Evolutionary conservation across 2,329 filamentous ascomycete species (phyloP), one percentile per base, ranked within the genome.

Genomic region (Fusarium neocosmosporiellum): DNA sequence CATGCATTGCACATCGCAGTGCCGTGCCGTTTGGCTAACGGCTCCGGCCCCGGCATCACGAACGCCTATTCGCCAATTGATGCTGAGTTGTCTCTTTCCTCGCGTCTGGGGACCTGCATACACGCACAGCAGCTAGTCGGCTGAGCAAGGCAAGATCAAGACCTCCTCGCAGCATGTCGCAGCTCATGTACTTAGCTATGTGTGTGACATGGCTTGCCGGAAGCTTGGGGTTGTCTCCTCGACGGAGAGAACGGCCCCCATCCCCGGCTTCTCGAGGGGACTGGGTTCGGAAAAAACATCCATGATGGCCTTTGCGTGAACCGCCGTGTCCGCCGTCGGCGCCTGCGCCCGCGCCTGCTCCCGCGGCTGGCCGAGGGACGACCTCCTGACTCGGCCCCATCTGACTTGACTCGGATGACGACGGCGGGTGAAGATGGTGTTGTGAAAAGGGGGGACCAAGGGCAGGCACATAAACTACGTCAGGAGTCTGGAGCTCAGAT

Each of bases 351-450:
- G 59, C 50, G 29, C 31, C 43, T 36, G 66, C 29, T 61, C 57
- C 73, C 64, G 67, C 62, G 54, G 64, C 73, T 73, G 66, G 72
- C 68, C 74, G 74, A 74, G 66, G 59, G 72, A 64, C 55, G 69
- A 67, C 71, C 72, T 74, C 73, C 75, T 77, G 75, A 77, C 75
- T 77, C 71, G 72, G 63, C 61, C 66, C 72, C 75, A 77, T 75
- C 66, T 77, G 75, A 77, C 75, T 75, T 73, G 75, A 77, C 70
- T 77, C 75, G 75, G 70, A 77, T 77, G 75, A 76, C 73, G 75
- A 77, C 63, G 71, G 59, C 65, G 41, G 62, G 60, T 20, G 60
- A 59, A 69, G 66, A 64, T 63, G 63, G 72, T 77, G 72, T 66
- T 66, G 33, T 74, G 66, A 59, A 59, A 67, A 63, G 59, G 63